A percentile compares a stretch with the other conserved stretches of the same genome.
Conservation (phyloP, 2,329 filamentous ascomycete species). For the Aspergillus oerlinghausenensis region DNA sequence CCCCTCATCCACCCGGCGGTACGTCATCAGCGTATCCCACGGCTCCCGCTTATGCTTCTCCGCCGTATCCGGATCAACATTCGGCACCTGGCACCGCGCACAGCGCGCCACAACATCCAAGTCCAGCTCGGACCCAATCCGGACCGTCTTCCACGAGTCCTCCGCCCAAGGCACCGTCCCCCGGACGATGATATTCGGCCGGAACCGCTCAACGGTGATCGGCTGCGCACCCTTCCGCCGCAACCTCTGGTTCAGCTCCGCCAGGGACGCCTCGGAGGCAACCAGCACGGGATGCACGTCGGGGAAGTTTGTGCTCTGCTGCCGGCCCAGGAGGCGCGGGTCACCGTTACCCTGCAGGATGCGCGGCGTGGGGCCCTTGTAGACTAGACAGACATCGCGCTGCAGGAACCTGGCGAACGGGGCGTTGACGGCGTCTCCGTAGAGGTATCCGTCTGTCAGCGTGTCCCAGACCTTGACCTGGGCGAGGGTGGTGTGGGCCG, state of each 20-base stretch:
- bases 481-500: slow-evolving; percentile 46
- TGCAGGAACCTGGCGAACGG: slow-evolving; percentile 54
- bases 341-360: slow-evolving; percentile 54
- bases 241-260: slow-evolving; percentile 55
- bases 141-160: slow-evolving; percentile 59
- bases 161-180: slow-evolving; percentile 57
- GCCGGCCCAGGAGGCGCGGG: slow-evolving; percentile 50
- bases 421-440: slow-evolving; percentile 47
- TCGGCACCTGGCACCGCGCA: slow-evolving; percentile 59
- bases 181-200: slow-evolving; percentile 59
- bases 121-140: slow-evolving; percentile 33
- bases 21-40: slow-evolving; percentile 59
- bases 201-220: slow-evolving; percentile 59
- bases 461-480: slow-evolving; percentile 56
- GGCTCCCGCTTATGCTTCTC: slow-evolving; percentile 56
- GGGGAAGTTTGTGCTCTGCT: slow-evolving; percentile 53
- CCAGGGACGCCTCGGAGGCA: slow-evolving; percentile 52
- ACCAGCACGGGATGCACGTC: slow-evolving; percentile 57
- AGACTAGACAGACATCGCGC: slow-evolving; percentile 54
- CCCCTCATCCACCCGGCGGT: slow-evolving; percentile 56
- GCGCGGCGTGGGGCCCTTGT: slow-evolving; percentile 57
- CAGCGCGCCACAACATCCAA: slow-evolving; percentile 58
- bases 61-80: slow-evolving; percentile 60
- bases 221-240: slow-evolving; percentile 36
- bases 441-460: slow-evolving; percentile 55